Conservation (phyloP, 306 rosid species). For the Dalbergia oliveri region DNA sequence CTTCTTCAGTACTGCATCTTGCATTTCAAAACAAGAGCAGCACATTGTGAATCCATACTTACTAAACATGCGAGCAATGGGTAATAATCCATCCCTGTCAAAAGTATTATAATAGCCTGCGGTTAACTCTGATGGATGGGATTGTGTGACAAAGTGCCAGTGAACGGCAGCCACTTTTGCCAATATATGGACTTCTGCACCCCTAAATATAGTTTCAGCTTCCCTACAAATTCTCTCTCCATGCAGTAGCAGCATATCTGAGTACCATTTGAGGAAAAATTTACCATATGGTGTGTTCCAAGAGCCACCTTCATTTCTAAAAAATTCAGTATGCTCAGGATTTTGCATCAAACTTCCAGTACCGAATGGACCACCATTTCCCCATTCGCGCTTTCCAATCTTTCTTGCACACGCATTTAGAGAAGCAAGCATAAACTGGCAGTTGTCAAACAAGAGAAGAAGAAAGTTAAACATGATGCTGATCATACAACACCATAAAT, state of each 20-base stretch:
- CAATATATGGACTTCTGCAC: conserved; percentile 65
- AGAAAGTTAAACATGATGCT: conserved; percentile 35
- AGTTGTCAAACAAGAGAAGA: conserved; percentile 34
- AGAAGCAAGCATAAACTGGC: conserved; percentile 88
- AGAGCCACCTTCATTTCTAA: conserved; percentile 63
- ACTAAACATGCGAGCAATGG: conserved; percentile 77
- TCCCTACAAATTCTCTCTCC: conserved; percentile 88
- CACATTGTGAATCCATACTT: conserved; percentile 76
- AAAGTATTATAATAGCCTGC: conserved; percentile 87
- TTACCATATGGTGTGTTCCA: conserved; percentile 73
- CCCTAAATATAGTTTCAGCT: conserved; percentile 82
- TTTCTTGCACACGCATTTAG: conserved; percentile 76
- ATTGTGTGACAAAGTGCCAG: conserved; percentile 71
- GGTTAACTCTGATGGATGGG: conserved; percentile 89
- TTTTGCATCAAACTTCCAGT: conserved; percentile 59
- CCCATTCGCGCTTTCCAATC: conserved; percentile 82
- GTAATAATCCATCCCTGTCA: conserved; percentile 77
- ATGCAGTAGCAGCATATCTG: conserved; percentile 80
- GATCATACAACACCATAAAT: background rate
- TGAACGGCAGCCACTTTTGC: conserved; percentile 79
- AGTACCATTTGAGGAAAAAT: conserved; percentile 91
- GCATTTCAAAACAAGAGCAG: conserved; percentile 88
- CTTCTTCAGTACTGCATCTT: conserved; percentile 58
- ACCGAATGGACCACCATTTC: conserved; percentile 74
- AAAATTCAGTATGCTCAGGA: conserved; percentile 60